Conservation (phyloP, 768 basidiomycete genomes). For the Strobilomyces dryophilus region DNA sequence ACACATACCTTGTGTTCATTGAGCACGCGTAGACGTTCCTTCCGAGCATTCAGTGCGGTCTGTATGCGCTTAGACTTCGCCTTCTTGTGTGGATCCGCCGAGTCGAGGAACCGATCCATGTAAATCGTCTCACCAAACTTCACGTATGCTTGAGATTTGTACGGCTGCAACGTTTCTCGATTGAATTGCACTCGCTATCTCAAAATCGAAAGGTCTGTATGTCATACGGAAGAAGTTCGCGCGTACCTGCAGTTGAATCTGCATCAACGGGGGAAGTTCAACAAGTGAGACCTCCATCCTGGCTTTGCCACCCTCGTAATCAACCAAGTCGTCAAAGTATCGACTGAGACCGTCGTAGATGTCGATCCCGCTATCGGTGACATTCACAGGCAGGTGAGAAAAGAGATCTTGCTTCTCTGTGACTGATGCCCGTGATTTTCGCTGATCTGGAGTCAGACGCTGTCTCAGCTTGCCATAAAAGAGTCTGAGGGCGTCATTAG, state of each 20-base stretch:
- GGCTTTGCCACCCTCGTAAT: conserved; percentile 83
- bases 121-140: conserved; percentile 83
- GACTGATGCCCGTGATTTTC: conserved; percentile 48
- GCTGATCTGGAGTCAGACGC: conserved; percentile 39
- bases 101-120: conserved; percentile 90
- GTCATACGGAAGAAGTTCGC: not conserved
- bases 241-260: conserved; percentile 90
- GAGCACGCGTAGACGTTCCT: conserved; percentile 66
- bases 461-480: conserved; percentile 90
- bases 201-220: conserved; percentile 5
- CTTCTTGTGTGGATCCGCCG: conserved; percentile 67
- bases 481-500: conserved; percentile 39
- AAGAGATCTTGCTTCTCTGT: conserved; percentile 91
- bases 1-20: conserved; percentile 65
- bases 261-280: conserved; percentile 84
- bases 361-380: conserved; percentile 83
- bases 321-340: conserved; percentile 86
- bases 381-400: conserved; percentile 91
- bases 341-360: conserved; percentile 90
- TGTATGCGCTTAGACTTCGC: conserved; percentile 68
- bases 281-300: conserved; percentile 85
- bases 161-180: conserved; percentile 82
- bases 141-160: conserved; percentile 95
- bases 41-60: conserved; percentile 52
- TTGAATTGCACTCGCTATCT: conserved; percentile 89